These are phyloP conservation scores for Termitomyces sp. DNA, from an alignment of 768 basidiomycete species.

Conservation along the genomic window DNA sequence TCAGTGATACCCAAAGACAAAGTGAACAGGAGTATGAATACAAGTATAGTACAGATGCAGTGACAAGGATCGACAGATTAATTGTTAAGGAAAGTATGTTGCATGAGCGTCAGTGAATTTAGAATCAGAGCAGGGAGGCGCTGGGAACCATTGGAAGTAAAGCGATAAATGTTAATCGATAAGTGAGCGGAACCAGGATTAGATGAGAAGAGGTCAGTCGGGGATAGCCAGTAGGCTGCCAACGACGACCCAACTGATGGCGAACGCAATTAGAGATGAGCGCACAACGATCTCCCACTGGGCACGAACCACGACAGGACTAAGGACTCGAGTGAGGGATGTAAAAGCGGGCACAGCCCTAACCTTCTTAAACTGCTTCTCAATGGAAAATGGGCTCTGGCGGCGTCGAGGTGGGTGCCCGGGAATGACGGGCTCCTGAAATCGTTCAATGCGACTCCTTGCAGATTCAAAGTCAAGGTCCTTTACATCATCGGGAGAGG, in stretches of 20 bases:
- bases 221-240: slow-evolving; percentile 35
- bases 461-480: background rate
- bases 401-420: slow-evolving; percentile 8
- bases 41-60: background rate
- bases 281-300: slow-evolving; percentile 85
- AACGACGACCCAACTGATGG: slow-evolving; percentile 40
- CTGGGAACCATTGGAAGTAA: background rate
- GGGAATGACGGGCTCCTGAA: background rate
- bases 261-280: slow-evolving; percentile 45
- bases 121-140: background rate
- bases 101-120: slow-evolving; percentile 6
- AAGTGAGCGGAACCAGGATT: background rate
- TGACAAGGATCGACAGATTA: slow-evolving; percentile 5
- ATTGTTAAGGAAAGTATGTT: slow-evolving; percentile 5
- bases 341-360: slow-evolving; percentile 69
- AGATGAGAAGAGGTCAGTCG: background rate
- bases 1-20: background rate
- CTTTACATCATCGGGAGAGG: background rate
- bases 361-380: slow-evolving; percentile 41
- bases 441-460: slow-evolving; percentile 11
- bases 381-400: slow-evolving; percentile 8
- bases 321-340: slow-evolving; percentile 67
- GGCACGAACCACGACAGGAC: slow-evolving; percentile 67
- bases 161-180: background rate
- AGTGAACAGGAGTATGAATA: background rate